These are phyloP conservation scores for Vigna trinervia DNA, from an alignment of 306 rosid genomes.

Conservation along the genomic window DNA sequence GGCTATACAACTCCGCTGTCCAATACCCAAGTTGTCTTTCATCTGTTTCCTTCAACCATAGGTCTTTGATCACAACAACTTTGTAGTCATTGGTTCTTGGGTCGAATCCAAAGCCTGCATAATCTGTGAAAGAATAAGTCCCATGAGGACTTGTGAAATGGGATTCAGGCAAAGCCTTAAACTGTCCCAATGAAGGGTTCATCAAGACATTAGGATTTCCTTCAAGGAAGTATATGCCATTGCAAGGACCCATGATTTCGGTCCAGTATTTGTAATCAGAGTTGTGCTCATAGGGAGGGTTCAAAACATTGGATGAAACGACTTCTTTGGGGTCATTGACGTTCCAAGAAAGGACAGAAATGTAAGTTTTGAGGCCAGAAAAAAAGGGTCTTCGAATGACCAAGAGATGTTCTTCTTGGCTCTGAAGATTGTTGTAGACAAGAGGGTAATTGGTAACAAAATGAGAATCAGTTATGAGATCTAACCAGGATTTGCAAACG, in stretches of 20 bases:
- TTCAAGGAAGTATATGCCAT: constrained; percentile 30
- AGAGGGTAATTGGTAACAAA: not conserved
- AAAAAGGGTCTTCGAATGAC: constrained; percentile 13
- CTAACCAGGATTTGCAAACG: constrained; percentile 23
- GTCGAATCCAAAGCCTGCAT: constrained; percentile 31
- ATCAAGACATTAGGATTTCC: constrained; percentile 32
- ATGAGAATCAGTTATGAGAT: constrained; percentile 26
- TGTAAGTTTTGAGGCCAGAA: constrained; percentile 32
- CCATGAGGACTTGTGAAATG: not conserved
- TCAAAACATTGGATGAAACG: not conserved
- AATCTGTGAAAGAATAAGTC: not conserved
- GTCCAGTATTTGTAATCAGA: constrained; percentile 26
- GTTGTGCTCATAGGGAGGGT: constrained; percentile 18
- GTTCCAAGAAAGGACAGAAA: constrained; percentile 34
- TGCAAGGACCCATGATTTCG: constrained; percentile 35
- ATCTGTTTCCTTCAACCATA: constrained; percentile 21
- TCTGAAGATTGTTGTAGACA: constrained; percentile 3
- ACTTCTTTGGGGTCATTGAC: not conserved
- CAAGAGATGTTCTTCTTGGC: constrained; percentile 20
- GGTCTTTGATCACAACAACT: constrained; percentile 28
- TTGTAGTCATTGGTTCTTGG: constrained; percentile 38
- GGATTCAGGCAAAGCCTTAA: constrained; percentile 25
- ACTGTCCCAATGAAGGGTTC: constrained; percentile 25
- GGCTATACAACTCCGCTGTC: constrained; percentile 37
- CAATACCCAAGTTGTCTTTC: constrained; percentile 15